Base-by-base conservation (phyloP, 306 rosid genomes). In the Vicia sativa region DNA sequence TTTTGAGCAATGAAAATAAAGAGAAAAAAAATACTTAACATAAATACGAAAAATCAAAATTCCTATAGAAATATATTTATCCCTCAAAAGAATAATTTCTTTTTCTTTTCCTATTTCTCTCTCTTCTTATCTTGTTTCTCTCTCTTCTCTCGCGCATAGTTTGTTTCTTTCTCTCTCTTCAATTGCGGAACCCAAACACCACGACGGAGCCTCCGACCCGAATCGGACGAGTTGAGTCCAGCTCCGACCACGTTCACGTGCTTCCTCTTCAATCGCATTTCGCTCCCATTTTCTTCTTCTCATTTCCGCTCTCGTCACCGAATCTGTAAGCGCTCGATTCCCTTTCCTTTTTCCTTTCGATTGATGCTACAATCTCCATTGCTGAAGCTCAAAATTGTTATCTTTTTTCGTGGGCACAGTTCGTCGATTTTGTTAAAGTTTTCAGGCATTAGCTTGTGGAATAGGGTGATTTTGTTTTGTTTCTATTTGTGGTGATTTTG, bases 321-420 rank as follows among this genome's bases (percentile, higher is more conserved):
- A 81, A 77, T 87, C 87, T 73, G 86, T 83, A 82, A 81, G 86
- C 78, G 38, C 67, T 59, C 57, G 62, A 68, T 78, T 61, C 76
- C 71, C 55, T 9, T 77, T 78, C 64, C 45, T 9, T 73, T 65
- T 46, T 70, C 58, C 84, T 42, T 80, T 84, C 78, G 78, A 76
- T 83, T 79, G 67, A 67, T 59, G 57, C 18, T 49, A 44, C 65
- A 71, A 56, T 59, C 53, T 18, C 67, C 50, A 50, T 58, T 42
- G 66, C 7, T 53, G 57, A 54, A 74, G 74, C 74, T 60, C 60
- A 64, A 16, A 18, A 48, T 61, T 55, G 3, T 59, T 78, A 38
- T 42, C 57, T 67, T 74, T 69, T n/a, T 83, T 62, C 31, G 11
- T 61, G 38, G 65, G 68, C 61, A 26, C 13, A 54, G 65, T 63